Percentiles rank a stretch among this genome's conserved stretches.
phyloP scores from a whole-genome alignment of 2,329 filamentous ascomycete species.

The Orbilia javanica region DNA sequence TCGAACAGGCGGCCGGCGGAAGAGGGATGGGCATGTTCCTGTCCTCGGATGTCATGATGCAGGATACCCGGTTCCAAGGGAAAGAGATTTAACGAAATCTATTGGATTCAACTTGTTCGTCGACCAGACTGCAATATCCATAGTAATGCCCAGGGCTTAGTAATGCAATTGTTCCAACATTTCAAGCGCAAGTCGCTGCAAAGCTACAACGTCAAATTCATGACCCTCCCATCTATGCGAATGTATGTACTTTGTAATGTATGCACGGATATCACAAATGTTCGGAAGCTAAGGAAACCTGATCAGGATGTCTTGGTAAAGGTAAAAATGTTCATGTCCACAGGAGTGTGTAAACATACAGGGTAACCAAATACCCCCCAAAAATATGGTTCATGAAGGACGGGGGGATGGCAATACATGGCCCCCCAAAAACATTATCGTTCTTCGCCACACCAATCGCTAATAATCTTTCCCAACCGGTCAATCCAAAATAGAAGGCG shows the following conservation, averaged over 20 bases:
- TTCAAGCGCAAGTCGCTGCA: neutral
- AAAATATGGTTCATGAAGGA: conserved; percentile 37
- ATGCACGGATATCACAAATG: conserved; percentile 1
- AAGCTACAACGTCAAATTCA: neutral
- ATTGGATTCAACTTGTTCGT: neutral
- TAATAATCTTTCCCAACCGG: conserved; percentile 21
- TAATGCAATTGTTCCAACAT: conserved; percentile 7
- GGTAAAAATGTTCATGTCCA: conserved; percentile 40
- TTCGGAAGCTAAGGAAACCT: neutral
- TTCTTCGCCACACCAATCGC: conserved; percentile 7
- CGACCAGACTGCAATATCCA: neutral
- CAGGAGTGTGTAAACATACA: conserved; percentile 49
- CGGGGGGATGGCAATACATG: neutral
- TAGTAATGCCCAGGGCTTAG: neutral
- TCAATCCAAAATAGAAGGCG: conserved; percentile 4
- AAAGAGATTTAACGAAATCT: neutral
- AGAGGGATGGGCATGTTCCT: neutral
- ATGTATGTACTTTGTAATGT: neutral
- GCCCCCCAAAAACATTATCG: neutral
- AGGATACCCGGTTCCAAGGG: neutral
- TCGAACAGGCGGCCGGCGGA: conserved; percentile 7
- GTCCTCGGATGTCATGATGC: neutral
- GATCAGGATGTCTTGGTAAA: conserved; percentile 26
- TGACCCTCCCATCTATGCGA: neutral
- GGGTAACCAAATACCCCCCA: conserved; percentile 27